These are phyloP conservation scores for Botryotinia globosa DNA, from an alignment of 2,329 filamentous ascomycete genomes.

Conservation along the genomic window DNA sequence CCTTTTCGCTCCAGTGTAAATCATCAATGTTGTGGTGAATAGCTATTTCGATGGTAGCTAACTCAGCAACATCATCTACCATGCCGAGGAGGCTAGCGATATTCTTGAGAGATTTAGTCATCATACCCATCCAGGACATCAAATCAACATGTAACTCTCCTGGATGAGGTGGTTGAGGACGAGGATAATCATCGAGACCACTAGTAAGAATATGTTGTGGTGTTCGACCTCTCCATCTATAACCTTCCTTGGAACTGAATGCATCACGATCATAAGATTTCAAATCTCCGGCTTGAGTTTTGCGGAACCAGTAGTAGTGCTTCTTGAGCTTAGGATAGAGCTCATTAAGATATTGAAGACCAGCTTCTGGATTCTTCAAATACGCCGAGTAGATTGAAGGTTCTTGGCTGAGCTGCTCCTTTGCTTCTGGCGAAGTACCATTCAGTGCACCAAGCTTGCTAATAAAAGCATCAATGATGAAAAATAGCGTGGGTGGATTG, in stretches of 20 bases:
- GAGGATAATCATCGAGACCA: conserved; percentile 93
- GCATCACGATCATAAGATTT: conserved; percentile 88
- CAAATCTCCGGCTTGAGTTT: conserved; percentile 85
- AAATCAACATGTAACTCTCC: conserved; percentile 94
- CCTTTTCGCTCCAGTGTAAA: conserved; percentile 83
- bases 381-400: conserved; percentile 60
- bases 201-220: conserved; percentile 85
- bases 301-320: conserved; percentile 93
- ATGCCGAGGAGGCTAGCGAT: conserved; percentile 75
- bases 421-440: conserved; percentile 45
- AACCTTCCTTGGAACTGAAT: conserved; percentile 85
- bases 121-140: conserved; percentile 96
- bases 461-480: conserved; percentile 81
- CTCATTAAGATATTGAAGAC: conserved; percentile 67
- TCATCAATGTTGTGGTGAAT: conserved; percentile 86
- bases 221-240: conserved; percentile 91
- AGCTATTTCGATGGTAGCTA: conserved; percentile 67
- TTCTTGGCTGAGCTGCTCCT: conserved; percentile 45
- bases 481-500: conserved; percentile 92
- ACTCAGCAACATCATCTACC: conserved; percentile 71
- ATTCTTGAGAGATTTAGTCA: conserved; percentile 80
- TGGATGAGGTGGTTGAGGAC: conserved; percentile 87
- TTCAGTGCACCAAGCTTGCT: conserved; percentile 65
- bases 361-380: conserved; percentile 64
- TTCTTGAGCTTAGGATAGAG: conserved; percentile 84